Base-by-base conservation (phyloP, 768 basidiomycete genomes). In the Leccinum disarticulatum region DNA sequence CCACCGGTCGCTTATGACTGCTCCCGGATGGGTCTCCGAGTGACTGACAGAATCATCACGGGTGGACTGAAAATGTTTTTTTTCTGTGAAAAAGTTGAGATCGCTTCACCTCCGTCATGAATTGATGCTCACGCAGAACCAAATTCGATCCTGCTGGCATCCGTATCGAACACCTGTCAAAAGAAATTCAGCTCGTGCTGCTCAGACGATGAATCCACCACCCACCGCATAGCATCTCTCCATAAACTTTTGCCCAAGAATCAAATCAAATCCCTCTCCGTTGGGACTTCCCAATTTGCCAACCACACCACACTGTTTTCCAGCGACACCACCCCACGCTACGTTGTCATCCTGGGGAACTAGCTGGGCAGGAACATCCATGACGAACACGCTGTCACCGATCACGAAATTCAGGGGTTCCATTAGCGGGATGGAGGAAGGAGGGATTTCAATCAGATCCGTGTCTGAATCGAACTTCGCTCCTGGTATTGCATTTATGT, bases 401-500 rank as follows among this genome's bases (percentile, higher is more conserved):
- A 65, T 57, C 19, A 19, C 27, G 27, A 66, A 64, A 11, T 49
- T 43, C n/a, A 67, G 56, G 10, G 57, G 53, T 4, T 58, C 33
- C 56, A 66, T 64, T 13, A 6, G 6, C 3, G 35, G 9, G 38
- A 66, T 25, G 30, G 66, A 64, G n/a, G 54, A 25, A 3, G 14
- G 4, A n/a, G 62, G 66, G 1, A 67, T 66, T 19, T 58, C 57
- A 6, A 61, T 11, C n/a, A 66, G 49, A 27, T 53, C n/a, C 6
- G 43, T 38, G 41, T 3, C 27, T 0, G 46, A 13, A 17, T 65
- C 54, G 2, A 50, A 15, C 25, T 28, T 35, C 8, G 65, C 56
- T 5, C 57, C 60, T 8, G 66, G 65, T 36, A 66, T 67, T 8
- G 62, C 50, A n/a, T 19, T 27, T 27, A 59, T 19, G 54, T 67